Percentiles rank a stretch among this genome's conserved stretches.
These are phyloP conservation scores for Exophiala lecanii-corni DNA, from an alignment of 2,329 filamentous ascomycete species.

Conservation along the genomic window DNA sequence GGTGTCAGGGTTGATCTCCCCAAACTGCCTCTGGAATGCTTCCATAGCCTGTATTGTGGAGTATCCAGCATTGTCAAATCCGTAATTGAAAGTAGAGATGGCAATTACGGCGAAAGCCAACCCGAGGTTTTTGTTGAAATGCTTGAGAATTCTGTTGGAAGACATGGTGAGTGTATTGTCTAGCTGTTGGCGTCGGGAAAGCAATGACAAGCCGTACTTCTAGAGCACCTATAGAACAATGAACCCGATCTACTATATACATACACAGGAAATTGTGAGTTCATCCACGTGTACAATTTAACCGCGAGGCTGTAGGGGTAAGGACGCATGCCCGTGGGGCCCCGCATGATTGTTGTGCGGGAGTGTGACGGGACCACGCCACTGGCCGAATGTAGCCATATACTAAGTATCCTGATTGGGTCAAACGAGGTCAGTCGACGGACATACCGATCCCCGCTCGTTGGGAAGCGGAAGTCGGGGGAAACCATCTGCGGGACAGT, in stretches of 20 bases:
- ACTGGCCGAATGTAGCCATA: background rate
- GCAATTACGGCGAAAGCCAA: conserved; percentile 29
- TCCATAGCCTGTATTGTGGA: conserved; percentile 37
- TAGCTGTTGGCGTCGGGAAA: background rate
- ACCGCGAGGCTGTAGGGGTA: background rate
- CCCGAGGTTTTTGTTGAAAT: conserved; percentile 4
- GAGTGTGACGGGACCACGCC: background rate
- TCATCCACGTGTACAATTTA: background rate
- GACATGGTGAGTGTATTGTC: background rate
- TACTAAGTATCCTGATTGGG: background rate
- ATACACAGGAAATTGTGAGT: background rate
- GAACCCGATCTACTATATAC: background rate
- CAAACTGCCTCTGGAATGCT: conserved; percentile 34
- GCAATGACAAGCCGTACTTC: background rate
- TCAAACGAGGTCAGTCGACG: background rate
- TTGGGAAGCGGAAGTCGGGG: background rate
- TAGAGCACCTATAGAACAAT: background rate
- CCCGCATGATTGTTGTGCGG: background rate
- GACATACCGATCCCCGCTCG: background rate
- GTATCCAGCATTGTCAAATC: conserved; percentile 39
- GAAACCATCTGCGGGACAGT: background rate
- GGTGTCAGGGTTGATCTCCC: conserved; percentile 26
- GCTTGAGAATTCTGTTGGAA: background rate
- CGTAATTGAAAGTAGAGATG: conserved; percentile 38
- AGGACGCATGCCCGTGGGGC: background rate